Conservation (phyloP, 2,329 filamentous ascomycete genomes). For the Zasmidium angulare region DNA sequence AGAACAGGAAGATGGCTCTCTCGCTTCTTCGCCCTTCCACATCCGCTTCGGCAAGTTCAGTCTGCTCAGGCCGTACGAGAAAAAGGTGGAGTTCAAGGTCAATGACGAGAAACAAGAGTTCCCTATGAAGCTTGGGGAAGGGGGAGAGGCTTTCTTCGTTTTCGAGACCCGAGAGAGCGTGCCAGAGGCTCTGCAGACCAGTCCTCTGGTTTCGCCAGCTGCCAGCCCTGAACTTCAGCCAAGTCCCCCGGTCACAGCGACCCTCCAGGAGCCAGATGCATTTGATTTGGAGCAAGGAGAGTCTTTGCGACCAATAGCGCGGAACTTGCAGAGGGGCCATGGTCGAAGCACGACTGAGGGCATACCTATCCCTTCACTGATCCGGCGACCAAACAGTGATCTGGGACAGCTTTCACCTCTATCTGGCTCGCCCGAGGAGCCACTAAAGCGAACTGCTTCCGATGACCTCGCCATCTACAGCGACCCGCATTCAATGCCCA, state of each 20-base stretch:
- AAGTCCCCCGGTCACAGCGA: constrained; percentile 43
- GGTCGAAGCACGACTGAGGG: constrained; percentile 30
- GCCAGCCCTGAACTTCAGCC: constrained; percentile 70
- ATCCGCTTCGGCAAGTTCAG: constrained; percentile 99
- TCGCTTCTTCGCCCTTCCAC: constrained; percentile 95
- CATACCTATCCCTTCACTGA: constrained; percentile 20
- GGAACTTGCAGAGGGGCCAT: constrained; percentile 16
- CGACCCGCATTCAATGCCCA: constrained; percentile 11
- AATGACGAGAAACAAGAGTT: constrained; percentile 90
- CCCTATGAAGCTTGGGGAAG: constrained; percentile 97
- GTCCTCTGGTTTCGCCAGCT: constrained; percentile 86
- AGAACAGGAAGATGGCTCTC: constrained; percentile 83
- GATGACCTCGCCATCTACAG: constrained; percentile 21
- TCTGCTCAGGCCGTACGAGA: constrained; percentile 88
- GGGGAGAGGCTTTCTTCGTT: constrained; percentile 97
- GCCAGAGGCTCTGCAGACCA: constrained; percentile 91
- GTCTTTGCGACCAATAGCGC: not conserved
- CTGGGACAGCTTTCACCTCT: constrained; percentile 40
- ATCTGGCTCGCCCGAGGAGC: constrained; percentile 18
- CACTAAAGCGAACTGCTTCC: constrained; percentile 18
- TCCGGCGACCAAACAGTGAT: constrained; percentile 46
- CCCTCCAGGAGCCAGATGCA: constrained; percentile 67
- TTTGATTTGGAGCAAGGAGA: constrained; percentile 49
- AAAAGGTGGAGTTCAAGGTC: constrained; percentile 97
- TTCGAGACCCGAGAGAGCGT: constrained; percentile 93